These are phyloP conservation scores for Warburgia ugandensis DNA, from an alignment of 164 flowering plant species.

Conservation along the genomic window DNA sequence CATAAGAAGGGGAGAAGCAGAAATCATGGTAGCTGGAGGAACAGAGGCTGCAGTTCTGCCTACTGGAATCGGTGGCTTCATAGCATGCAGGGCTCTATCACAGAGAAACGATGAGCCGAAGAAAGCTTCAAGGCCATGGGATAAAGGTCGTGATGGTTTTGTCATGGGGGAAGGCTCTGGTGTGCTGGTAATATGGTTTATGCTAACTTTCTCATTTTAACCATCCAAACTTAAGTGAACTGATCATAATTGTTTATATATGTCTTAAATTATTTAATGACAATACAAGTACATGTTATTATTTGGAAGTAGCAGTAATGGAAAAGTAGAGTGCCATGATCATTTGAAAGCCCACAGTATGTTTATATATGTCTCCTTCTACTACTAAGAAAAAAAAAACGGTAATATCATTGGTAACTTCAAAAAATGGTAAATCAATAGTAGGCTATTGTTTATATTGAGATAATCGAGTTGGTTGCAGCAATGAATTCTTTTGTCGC, in stretches of 20 bases:
- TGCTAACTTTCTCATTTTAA: not conserved
- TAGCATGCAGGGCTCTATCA: slow-evolving; percentile 71
- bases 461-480: too few species aligned
- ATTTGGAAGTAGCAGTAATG: too few species aligned
- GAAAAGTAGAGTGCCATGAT: too few species aligned
- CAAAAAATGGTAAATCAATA: too few species aligned
- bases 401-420: too few species aligned
- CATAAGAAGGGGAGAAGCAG: slow-evolving; percentile 29
- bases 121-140: slow-evolving; percentile 23
- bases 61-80: slow-evolving; percentile 41
- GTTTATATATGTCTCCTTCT: too few species aligned
- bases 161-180: slow-evolving; percentile 82
- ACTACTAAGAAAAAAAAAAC: too few species aligned
- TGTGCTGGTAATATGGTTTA: slow-evolving; percentile 39
- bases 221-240: not conserved
- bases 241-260: not conserved
- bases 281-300: too few species aligned
- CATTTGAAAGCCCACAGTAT: too few species aligned
- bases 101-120: slow-evolving; percentile 28
- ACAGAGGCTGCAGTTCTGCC: slow-evolving; percentile 17
- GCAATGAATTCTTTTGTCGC: too few species aligned
- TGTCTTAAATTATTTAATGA: not conserved
- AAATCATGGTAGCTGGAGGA: slow-evolving; percentile 21
- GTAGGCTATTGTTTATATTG: too few species aligned
- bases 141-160: slow-evolving; percentile 37